Evolutionary conservation across 1,284 basidiomycete genomes (phyloP).

Genomic region (Blastosporella zonata): DNA sequence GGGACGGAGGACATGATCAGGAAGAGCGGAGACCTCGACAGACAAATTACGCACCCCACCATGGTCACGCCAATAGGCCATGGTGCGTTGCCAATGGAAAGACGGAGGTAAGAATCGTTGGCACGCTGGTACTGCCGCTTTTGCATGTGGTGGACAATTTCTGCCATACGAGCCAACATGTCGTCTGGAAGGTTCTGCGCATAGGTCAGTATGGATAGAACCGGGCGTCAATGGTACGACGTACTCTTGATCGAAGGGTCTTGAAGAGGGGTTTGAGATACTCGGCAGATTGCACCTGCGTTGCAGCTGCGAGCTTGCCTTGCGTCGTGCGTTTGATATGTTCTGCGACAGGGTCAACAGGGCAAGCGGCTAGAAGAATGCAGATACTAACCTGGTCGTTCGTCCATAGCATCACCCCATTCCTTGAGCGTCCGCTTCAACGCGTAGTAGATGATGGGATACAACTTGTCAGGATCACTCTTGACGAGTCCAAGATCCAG

Average conservation of each 20-base stretch:
- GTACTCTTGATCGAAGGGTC: slow-evolving; percentile 76
- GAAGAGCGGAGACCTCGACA: background rate
- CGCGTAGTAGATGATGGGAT: slow-evolving; percentile 97
- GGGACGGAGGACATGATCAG: slow-evolving; percentile 3
- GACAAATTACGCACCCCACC: slow-evolving; percentile 72
- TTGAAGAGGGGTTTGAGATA: slow-evolving; percentile 98
- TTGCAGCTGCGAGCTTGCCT: slow-evolving; percentile 93
- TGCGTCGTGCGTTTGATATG: slow-evolving; percentile 83
- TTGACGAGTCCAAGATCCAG: slow-evolving; percentile 84
- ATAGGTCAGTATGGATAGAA: slow-evolving; percentile 1
- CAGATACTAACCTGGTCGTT: slow-evolving; percentile 69
- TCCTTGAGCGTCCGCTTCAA: slow-evolving; percentile 91
- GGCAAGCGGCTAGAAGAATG: background rate
- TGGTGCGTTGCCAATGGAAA: slow-evolving; percentile 97
- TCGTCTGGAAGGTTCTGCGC: slow-evolving; percentile 77
- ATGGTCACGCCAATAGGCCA: slow-evolving; percentile 99
- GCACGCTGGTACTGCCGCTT: slow-evolving; percentile 91
- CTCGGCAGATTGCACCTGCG: slow-evolving; percentile 92
- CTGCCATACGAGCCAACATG: slow-evolving; percentile 85
- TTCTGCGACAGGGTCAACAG: slow-evolving; percentile 39
- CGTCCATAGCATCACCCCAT: slow-evolving; percentile 94
- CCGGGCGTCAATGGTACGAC: slow-evolving; percentile 28
- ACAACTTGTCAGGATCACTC: slow-evolving; percentile 92
- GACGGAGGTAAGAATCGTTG: slow-evolving; percentile 94
- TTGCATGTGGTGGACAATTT: slow-evolving; percentile 97